Base-by-base conservation (phyloP, 2,329 filamentous ascomycete species). In the Thelonectria discophora region DNA sequence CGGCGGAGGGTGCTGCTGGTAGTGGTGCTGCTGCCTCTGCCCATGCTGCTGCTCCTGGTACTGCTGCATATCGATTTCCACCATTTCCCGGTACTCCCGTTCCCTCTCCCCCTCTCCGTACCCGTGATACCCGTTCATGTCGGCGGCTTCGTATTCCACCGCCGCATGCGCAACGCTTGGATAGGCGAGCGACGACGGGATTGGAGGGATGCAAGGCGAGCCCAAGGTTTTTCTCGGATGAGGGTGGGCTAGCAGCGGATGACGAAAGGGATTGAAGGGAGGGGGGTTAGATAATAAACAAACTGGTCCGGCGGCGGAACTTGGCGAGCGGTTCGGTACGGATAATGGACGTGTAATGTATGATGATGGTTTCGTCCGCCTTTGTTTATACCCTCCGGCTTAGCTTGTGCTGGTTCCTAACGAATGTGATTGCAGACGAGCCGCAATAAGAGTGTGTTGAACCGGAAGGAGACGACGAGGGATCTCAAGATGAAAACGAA, bases 61-160 rank as follows among this genome's bases (percentile, higher is more conserved):
- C 43, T 69, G 69, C 18, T 75, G 73, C 12, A 69, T 67, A 45
- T 77, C 75, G 46, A 77, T 76, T 48, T 77, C 76, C 57, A 75
- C 66, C 73, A 76, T 75, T 60, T 77, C 76, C 46, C 73, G 69
- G 57, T 74, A 71, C 63, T 75, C 74, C 21, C 66, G 66, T 1
- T 69, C 66, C 45, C 59, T 59, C 18, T 67, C 61, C 55, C 50
- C 64, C 47, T 65, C 66, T 39, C 57, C 63, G 64, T 65, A 60
- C 51, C 68, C 69, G 50, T 54, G 63, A 60, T 71, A 69, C 48
- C 69, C 71, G 60, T 73, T 75, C 73, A 74, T 75, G 30, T 55
- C 65, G 50, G 20, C 62, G 47, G 53, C 51, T 43, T 32, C 49
- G 60, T 48, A 13, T 52, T n/a, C n/a, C 20, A 45, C 52, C 59